Percentiles rank a stretch among this genome's conserved stretches.
These are phyloP conservation scores for Phytophthora quininea DNA, from an alignment of 352 stramenopile genomes.

Conservation along the genomic window DNA sequence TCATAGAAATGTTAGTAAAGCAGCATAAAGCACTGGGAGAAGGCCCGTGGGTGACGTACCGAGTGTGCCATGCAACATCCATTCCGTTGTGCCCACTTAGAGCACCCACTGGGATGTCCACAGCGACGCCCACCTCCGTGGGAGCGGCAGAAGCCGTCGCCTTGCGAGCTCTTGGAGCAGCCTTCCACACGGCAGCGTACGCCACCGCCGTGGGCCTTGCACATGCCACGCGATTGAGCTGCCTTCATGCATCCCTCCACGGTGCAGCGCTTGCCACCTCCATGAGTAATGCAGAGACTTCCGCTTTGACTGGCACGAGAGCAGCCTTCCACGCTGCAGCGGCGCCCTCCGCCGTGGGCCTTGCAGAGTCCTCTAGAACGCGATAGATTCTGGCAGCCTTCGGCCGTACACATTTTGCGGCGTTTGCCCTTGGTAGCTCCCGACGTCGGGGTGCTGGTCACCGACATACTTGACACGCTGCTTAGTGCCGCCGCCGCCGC, in stretches of 20 bases:
- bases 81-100: conserved; percentile 85
- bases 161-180: conserved; percentile 83
- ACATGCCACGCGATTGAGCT: conserved; percentile 83
- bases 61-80: conserved; percentile 87
- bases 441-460: conserved; percentile 17
- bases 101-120: conserved; percentile 72
- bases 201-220: conserved; percentile 82
- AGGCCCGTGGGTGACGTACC: no score
- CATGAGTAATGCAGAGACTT: conserved; percentile 84
- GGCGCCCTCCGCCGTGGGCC: conserved; percentile 71
- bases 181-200: conserved; percentile 86
- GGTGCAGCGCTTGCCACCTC: conserved; percentile 83
- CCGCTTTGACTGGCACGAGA: conserved; percentile 80
- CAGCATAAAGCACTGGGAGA: no score
- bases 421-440: conserved; percentile 61
- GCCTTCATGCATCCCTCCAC: conserved; percentile 81
- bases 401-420: conserved; percentile 80
- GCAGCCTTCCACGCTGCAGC: conserved; percentile 83
- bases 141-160: conserved; percentile 83
- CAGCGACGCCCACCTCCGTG: conserved; percentile 77
- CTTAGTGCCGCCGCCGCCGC: conserved; percentile 33
- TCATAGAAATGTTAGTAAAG: no score
- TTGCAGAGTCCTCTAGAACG: conserved; percentile 82
- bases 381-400: conserved; percentile 80
- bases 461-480: conserved; percentile 33